phyloP scores from a whole-genome alignment of 768 basidiomycete genomes.

The Collybia sordida region DNA sequence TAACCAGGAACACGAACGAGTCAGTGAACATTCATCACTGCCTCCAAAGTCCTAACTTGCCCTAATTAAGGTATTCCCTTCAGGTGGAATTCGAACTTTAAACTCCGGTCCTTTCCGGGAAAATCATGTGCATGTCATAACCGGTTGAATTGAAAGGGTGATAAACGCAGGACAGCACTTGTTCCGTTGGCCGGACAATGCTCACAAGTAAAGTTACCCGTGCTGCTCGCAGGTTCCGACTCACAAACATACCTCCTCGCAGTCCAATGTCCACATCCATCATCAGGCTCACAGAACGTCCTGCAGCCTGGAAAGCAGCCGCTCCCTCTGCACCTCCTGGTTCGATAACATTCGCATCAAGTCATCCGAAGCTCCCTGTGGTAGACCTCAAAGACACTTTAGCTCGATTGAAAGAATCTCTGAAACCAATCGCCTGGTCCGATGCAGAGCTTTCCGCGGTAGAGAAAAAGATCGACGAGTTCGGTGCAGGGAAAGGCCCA shows the following conservation, averaged over 20 bases:
- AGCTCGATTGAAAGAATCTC: conserved; percentile 61
- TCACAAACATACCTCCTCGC: conserved; percentile 1
- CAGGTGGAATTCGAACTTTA: too few relatives aligned
- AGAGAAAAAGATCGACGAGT: conserved; percentile 65
- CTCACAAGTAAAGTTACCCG: conserved; percentile 5
- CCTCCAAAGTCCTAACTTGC: too few relatives aligned
- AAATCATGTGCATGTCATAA: too few relatives aligned
- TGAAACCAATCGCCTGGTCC: conserved; percentile 73
- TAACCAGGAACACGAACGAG: too few relatives aligned
- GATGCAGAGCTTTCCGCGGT: conserved; percentile 55
- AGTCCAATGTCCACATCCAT: conserved; percentile 19
- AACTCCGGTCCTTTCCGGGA: too few relatives aligned
- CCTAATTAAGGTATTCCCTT: too few relatives aligned
- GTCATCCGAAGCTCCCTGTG: conserved; percentile 75
- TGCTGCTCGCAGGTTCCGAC: conserved; percentile 3
- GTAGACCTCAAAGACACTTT: conserved; percentile 68
- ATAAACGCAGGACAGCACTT: too few relatives aligned
- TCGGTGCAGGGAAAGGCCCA: conserved; percentile 46
- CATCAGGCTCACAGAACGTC: conserved; percentile 28
- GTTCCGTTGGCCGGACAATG: conserved; percentile 7
- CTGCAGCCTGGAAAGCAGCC: conserved; percentile 66
- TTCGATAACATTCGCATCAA: conserved; percentile 60
- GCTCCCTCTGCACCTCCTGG: conserved; percentile 58
- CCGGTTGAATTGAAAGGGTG: neutral
- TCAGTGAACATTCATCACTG: too few relatives aligned